These are phyloP conservation scores for apple (Malus domestica) DNA, from an alignment of 306 rosid genomes.

Conservation along the genomic window ASM211411v1 NC_041799.1:19528001-19528500, in stretches of 20 bases:
- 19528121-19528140: constrained; percentile 77
- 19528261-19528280: not conserved
- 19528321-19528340: no score
- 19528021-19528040: constrained; percentile 18
- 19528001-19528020: constrained; percentile 18
- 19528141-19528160: constrained; percentile 92
- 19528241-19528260: not conserved
- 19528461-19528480: no score
- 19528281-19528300: not conserved
- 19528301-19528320: no score
- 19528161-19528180: constrained; percentile 53
- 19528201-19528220: not conserved
- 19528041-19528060: constrained; percentile 27
- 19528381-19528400: no score
- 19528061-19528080: constrained; percentile 57
- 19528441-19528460: no score
- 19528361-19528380: no score
- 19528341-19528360: no score
- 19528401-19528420: no score
- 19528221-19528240: no score
- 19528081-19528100: constrained; percentile 64
- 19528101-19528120: constrained; percentile 41
- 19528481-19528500: no score
- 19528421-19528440: no score
- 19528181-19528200: not conserved